These are phyloP conservation scores for Moricandia moricandioides DNA, from an alignment of 345 rosid species.

Conservation along the genomic window DNA sequence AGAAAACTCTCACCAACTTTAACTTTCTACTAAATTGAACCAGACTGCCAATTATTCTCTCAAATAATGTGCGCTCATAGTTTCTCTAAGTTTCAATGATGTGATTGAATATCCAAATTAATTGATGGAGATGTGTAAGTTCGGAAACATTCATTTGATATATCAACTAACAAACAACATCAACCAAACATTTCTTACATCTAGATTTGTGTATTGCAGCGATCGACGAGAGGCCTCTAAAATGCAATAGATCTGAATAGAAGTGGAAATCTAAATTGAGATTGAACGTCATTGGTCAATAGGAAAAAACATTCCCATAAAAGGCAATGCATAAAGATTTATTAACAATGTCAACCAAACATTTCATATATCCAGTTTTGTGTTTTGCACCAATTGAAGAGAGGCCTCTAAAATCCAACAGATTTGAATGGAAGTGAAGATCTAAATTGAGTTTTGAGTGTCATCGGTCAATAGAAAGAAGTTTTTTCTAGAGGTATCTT, in stretches of 20 bases:
- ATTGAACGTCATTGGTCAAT: background rate
- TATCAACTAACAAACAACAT: background rate
- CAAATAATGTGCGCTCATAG: background rate
- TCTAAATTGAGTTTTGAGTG: too few relatives aligned
- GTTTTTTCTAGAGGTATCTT: too few relatives aligned
- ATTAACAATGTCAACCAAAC: too few relatives aligned
- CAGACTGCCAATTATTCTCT: background rate
- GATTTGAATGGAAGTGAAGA: too few relatives aligned
- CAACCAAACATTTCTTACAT: background rate
- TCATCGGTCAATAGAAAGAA: too few relatives aligned
- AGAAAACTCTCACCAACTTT: background rate
- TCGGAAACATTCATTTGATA: background rate
- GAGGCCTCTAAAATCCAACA: too few relatives aligned
- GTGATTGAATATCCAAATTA: background rate
- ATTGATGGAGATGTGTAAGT: background rate
- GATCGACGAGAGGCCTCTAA: too few relatives aligned
- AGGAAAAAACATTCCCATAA: too few relatives aligned
- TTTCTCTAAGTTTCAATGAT: background rate
- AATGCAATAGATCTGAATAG: background rate
- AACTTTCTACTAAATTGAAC: background rate
- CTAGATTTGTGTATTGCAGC: background rate
- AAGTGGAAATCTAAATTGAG: background rate
- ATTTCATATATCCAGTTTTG: too few relatives aligned
- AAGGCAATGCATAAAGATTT: too few relatives aligned
- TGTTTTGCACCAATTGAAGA: too few relatives aligned